Evolutionary conservation across 192 early-diverging fungal species (phyloP), one percentile per base, ranked within the genome.

Genomic region (Coemansia sp.): DNA sequence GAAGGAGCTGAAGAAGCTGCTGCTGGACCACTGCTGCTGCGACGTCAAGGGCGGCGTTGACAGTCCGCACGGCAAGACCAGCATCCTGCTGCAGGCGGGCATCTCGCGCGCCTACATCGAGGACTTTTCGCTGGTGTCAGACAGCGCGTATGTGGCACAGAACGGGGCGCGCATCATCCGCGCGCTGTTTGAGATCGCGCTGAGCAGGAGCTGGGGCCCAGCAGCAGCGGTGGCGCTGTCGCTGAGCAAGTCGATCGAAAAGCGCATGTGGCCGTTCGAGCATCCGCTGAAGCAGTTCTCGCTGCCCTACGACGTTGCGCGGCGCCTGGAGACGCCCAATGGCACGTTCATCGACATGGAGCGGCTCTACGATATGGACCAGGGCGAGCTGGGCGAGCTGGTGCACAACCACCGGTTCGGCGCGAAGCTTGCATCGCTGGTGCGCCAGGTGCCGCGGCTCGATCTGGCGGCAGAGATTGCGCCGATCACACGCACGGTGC

Each of bases 91-190:
- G 45, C 98, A 99, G 74, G 74, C 91, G 0, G 88, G 85, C 52
- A 89, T 99, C 40, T 92, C 92, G 6, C 83, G 88, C 25, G 83
- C 86, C 2, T 77, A 61, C 10, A 75, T 96, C 59, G 90, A 97
- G 23, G 94, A 97, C 76, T 98, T 97, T 86, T 91, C 95, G 4
- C 82, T 99, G 36, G 87, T 95, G 6, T 96, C 98, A 0, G 98
- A 99, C 71, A 83, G 85, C 40, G 89, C 87, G 0, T 99, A 97
- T 75, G 93, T 99, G 15, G 89, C 91, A 2, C 95, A 99, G 73
- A 98, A 97, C 67, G 87, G 93, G 2, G 89, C 87, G 1, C 91
- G 98, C 63, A 92, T 99, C 40, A 79, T 96, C 25, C 86, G 98
- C 4, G 96, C 98, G 3, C 68, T 99, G 48, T 99, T 99, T 72